These are phyloP conservation scores for Uromyces viciae-fabae DNA, from an alignment of 1,284 basidiomycete genomes.

Conservation along the genomic window DNA sequence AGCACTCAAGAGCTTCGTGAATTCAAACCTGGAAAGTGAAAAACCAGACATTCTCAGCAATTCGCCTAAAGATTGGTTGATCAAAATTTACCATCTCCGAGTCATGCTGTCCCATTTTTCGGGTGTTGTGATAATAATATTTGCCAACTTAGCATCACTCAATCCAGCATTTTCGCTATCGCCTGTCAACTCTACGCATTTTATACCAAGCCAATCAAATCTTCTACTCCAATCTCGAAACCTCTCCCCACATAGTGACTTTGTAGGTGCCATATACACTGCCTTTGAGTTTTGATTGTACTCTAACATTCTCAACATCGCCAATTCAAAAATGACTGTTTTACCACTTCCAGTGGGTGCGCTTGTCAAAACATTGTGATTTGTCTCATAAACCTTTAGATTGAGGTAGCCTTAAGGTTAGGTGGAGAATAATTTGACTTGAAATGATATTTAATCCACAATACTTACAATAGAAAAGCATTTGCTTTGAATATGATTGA, in stretches of 20 bases:
- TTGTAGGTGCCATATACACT: constrained; percentile 91
- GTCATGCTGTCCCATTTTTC: constrained; percentile 95
- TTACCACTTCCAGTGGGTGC: constrained; percentile 52
- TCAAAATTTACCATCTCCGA: constrained; percentile 64
- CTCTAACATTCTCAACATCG: constrained; percentile 73
- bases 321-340: constrained; percentile 78
- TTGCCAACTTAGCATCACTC: constrained; percentile 68
- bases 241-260: constrained; percentile 76
- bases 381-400: constrained; percentile 63
- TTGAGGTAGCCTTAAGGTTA: too few species aligned
- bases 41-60: constrained; percentile 57
- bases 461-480: constrained; percentile 22
- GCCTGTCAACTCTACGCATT: constrained; percentile 86
- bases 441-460: not conserved
- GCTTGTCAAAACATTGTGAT: constrained; percentile 68
- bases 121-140: constrained; percentile 68
- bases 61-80: constrained; percentile 51
- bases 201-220: constrained; percentile 69
- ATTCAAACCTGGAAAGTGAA: constrained; percentile 46
- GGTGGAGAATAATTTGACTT: too few species aligned
- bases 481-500: constrained; percentile 32
- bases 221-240: constrained; percentile 77
- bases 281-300: constrained; percentile 63
- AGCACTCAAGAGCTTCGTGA: constrained; percentile 48
- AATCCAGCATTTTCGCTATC: constrained; percentile 70